Base-by-base conservation (phyloP, 805 yeast genomes). In the Yarrowia sp. region DNA sequence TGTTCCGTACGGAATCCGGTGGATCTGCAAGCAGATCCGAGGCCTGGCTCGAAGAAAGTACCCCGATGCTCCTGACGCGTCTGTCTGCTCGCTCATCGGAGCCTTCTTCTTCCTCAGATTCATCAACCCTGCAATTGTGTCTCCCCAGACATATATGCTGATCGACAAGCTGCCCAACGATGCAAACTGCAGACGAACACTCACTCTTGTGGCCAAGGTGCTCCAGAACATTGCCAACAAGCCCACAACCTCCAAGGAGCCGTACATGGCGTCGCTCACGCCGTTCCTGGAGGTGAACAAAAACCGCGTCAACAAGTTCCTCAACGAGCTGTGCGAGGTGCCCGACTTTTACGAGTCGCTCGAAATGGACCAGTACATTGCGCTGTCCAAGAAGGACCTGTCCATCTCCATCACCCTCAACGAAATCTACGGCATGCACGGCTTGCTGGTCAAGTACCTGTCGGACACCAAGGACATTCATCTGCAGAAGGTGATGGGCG, bases 221-320 rank as follows among this genome's bases (percentile, higher is more conserved):
- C 75, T 93, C 19, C 98, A 93, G 73, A 83, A 87, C 66, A 82
- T 92, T 76, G 97, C 96, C 0, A 93, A 92, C 71, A 92, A 90
- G 27, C 80, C 96, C 0, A 78, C 88, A 4, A 77, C 79, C 6
- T 73, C 85, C 21, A 74, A 86, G 53, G 91, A 84, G 70, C 71
- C 71, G 1, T 72, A 69, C 62, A 72, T 72, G 69, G 69, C 65
- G 1, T 61, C 65, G 16, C 58, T 72, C 19, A 56, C 69, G 1
- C 62, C 65, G 14, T 71, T 72, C 56, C 65, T 73, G 14, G 71
- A 69, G 22, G 64, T 63, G 16, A 71, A 73, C 66, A 69, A 67
- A 53, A 62, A 66, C 10, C 66, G 70, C 12, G 68, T 75, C 62
- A 68, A 68, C 58, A 41, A 51, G 32, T 75, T 75, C 63, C 69